phyloP scores from a whole-genome alignment of 768 basidiomycete species.

The Suillus plorans region DNA sequence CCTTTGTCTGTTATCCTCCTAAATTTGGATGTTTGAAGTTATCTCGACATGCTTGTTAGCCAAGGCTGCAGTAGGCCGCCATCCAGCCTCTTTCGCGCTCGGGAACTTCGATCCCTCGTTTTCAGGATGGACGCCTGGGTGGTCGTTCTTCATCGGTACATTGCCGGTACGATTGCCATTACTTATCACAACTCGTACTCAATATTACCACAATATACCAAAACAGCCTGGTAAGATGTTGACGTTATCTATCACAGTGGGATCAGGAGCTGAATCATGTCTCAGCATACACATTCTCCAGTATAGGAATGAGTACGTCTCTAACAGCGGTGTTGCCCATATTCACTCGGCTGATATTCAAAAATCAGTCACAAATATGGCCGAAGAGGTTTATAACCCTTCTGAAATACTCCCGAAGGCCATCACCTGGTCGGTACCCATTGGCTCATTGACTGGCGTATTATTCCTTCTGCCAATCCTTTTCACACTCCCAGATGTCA shows the following conservation, averaged over 20 bases:
- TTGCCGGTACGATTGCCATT: constrained; percentile 40
- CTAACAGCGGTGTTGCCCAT: neutral
- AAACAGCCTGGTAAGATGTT: constrained; percentile 28
- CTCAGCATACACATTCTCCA: constrained; percentile 54
- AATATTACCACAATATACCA: neutral
- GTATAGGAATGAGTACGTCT: constrained; percentile 59
- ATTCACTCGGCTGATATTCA: constrained; percentile 7
- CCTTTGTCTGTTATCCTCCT: neutral
- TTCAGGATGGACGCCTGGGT: constrained; percentile 68
- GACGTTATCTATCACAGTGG: neutral
- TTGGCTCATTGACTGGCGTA: constrained; percentile 50
- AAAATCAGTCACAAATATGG: constrained; percentile 56
- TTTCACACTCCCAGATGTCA: constrained; percentile 62
- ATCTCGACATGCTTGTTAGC: constrained; percentile 55
- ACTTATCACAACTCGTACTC: neutral
- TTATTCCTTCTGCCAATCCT: constrained; percentile 61
- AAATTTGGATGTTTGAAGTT: constrained; percentile 36
- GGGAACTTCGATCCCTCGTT: constrained; percentile 56
- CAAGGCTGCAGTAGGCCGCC: constrained; percentile 58
- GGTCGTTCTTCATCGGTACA: constrained; percentile 68
- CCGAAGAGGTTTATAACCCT: constrained; percentile 66
- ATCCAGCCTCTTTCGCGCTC: constrained; percentile 54
- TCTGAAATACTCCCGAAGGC: constrained; percentile 53
- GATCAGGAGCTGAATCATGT: constrained; percentile 16
- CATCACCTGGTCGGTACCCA: constrained; percentile 53